Evolutionary conservation across 2,329 filamentous ascomycete species (phyloP).

Genomic region (Arthrinium phaeospermum): DNA sequence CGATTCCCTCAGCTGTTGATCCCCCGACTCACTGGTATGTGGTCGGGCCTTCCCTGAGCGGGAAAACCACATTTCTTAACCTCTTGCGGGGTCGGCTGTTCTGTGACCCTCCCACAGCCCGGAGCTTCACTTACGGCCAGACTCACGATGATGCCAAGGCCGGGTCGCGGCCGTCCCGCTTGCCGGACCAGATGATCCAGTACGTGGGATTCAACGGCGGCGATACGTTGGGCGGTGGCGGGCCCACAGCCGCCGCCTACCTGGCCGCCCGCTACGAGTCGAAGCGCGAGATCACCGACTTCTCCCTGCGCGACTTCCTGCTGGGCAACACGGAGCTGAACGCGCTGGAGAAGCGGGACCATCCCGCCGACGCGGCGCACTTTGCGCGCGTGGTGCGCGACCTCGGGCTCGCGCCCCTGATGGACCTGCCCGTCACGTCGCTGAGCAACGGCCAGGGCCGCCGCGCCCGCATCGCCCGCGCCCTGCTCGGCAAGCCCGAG

Average conservation of each 20-base stretch:
- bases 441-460: constrained; percentile 93
- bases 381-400: constrained; percentile 71
- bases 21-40: constrained; percentile 77
- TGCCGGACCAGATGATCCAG: constrained; percentile 74
- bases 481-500: constrained; percentile 78
- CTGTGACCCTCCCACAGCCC: constrained; percentile 74
- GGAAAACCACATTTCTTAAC: constrained; percentile 83
- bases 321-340: constrained; percentile 85
- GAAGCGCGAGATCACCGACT: constrained; percentile 83
- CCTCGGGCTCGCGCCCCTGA: constrained; percentile 69
- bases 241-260: constrained; percentile 74
- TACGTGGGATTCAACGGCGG: constrained; percentile 86
- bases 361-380: constrained; percentile 53
- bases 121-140: constrained; percentile 80
- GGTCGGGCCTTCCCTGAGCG: constrained; percentile 77
- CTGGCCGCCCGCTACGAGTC: constrained; percentile 91
- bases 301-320: constrained; percentile 81
- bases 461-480: constrained; percentile 85
- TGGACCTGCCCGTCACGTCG: constrained; percentile 85
- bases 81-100: constrained; percentile 78
- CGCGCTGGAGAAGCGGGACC: constrained; percentile 59
- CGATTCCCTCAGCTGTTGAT: constrained; percentile 63
- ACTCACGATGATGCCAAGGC: constrained; percentile 55
- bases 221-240: constrained; percentile 62
- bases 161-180: constrained; percentile 36